phyloP scores from a whole-genome alignment of 1,139 yeast genomes.

The Candida freyschussii region DNA sequence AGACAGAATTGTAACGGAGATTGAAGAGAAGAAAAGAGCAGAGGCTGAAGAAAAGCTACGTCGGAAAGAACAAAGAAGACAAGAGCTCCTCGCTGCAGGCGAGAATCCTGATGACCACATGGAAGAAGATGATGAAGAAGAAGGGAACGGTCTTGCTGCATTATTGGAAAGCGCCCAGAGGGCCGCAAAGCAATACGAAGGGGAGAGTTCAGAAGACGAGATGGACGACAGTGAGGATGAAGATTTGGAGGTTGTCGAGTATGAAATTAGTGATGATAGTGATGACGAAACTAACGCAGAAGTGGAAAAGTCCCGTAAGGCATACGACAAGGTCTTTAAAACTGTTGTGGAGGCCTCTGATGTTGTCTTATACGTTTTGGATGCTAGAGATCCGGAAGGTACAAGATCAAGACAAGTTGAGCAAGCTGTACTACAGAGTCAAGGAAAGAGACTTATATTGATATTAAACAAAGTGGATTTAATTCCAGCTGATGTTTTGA shows the following conservation, averaged over 20 bases:
- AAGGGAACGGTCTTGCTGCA: slow-evolving; percentile 68
- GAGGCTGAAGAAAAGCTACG: slow-evolving; percentile 58
- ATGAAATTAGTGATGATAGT: slow-evolving; percentile 44
- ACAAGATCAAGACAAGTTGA: slow-evolving; percentile 92
- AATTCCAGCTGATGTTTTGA: slow-evolving; percentile 77
- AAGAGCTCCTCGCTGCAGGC: slow-evolving; percentile 42
- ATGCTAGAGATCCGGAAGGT: slow-evolving; percentile 96
- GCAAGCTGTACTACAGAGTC: slow-evolving; percentile 76
- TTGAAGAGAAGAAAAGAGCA: slow-evolving; percentile 64
- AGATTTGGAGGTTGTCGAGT: slow-evolving; percentile 47
- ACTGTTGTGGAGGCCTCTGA: slow-evolving; percentile 18
- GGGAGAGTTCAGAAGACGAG: slow-evolving; percentile 39
- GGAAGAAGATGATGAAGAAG: slow-evolving; percentile 40
- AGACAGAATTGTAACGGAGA: slow-evolving; percentile 72
- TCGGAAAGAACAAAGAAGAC: slow-evolving; percentile 37
- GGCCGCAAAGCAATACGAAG: slow-evolving; percentile 71
- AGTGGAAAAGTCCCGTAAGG: slow-evolving; percentile 81
- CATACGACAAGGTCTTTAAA: slow-evolving; percentile 61
- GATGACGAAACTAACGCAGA: slow-evolving; percentile 45
- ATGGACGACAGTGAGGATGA: slow-evolving; percentile 19
- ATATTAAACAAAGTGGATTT: slow-evolving; percentile 89
- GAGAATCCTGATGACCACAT: slow-evolving; percentile 39
- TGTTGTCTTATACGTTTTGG: slow-evolving; percentile 85
- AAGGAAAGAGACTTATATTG: slow-evolving; percentile 79
- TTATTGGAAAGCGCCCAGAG: slow-evolving; percentile 83